Conservation (phyloP, 176 grass and related monocot genomes). For the Dendrocalamus sinicus region DNA sequence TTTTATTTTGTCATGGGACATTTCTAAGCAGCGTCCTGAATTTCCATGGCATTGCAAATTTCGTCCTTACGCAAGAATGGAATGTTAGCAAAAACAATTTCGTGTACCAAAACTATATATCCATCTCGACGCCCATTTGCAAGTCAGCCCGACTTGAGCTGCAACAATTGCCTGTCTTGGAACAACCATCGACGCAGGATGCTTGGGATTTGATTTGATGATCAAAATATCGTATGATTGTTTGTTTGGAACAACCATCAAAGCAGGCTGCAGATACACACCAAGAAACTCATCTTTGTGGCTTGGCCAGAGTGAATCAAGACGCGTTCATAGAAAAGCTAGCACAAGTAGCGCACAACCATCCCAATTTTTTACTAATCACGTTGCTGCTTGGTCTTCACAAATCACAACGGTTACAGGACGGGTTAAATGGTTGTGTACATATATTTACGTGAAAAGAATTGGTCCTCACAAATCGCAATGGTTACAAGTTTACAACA, state of each 20-base stretch:
- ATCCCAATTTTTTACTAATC: not conserved
- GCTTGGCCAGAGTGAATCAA: not conserved
- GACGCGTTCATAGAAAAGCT: not conserved
- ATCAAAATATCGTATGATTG: too few relatives aligned
- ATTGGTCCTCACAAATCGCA: not conserved
- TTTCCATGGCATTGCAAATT: not conserved
- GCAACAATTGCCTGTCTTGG: not conserved
- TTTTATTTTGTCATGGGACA: not conserved
- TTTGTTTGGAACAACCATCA: too few relatives aligned
- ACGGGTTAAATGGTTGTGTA: not conserved
- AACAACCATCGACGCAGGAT: too few relatives aligned
- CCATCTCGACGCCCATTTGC: not conserved
- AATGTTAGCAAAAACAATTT: not conserved
- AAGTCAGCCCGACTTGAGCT: not conserved
- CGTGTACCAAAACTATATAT: not conserved
- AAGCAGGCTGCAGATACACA: not conserved
- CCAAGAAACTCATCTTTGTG: not conserved
- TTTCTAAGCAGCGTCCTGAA: not conserved
- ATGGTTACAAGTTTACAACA: slow-evolving; percentile 2
- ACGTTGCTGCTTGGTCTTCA: not conserved
- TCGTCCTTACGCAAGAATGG: not conserved
- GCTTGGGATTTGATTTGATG: not conserved
- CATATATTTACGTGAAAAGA: not conserved
- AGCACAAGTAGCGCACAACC: too few relatives aligned
- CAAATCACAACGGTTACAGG: too few relatives aligned